These are phyloP conservation scores for Epithemia pelagica DNA, from an alignment of 108 stramenopile genomes.

Conservation along the genomic window DNA sequence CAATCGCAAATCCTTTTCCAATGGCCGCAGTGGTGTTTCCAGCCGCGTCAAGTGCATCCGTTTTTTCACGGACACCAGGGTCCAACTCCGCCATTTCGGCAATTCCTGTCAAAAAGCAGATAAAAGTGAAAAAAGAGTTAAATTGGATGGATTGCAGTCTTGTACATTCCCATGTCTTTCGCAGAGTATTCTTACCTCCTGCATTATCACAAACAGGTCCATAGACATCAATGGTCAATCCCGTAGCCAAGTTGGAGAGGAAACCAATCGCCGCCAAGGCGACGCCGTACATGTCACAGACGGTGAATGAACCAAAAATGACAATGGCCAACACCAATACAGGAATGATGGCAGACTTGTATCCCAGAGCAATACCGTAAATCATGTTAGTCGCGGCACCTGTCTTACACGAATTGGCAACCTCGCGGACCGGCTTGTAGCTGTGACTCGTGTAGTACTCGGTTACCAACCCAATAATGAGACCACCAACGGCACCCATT, in stretches of 20 bases:
- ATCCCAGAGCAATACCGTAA: slow-evolving; percentile 96
- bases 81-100: slow-evolving; percentile 98
- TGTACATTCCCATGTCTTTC: too few species aligned
- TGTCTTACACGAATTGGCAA: slow-evolving; percentile 92
- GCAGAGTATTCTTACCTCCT: slow-evolving; percentile 85
- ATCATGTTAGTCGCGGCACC: slow-evolving; percentile 99
- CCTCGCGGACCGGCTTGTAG: slow-evolving; percentile 89
- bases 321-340: slow-evolving; percentile 91
- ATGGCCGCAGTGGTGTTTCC: slow-evolving; percentile 99
- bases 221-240: slow-evolving; percentile 98
- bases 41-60: slow-evolving; percentile 97
- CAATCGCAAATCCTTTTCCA: slow-evolving; percentile 99
- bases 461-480: slow-evolving; percentile 94
- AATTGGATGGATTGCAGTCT: background rate
- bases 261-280: slow-evolving; percentile 97
- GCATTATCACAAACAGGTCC: slow-evolving; percentile 99
- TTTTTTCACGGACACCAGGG: slow-evolving; percentile 92
- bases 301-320: slow-evolving; percentile 85
- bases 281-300: slow-evolving; percentile 95
- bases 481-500: slow-evolving; percentile 92
- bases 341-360: slow-evolving; percentile 97
- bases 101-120: slow-evolving; percentile 55
- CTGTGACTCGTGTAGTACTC: slow-evolving; percentile 99
- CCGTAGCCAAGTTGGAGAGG: slow-evolving; percentile 97
- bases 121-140: background rate